Base-by-base conservation (phyloP, 257 asterid genomes). In the Nicotiana tomentosiformis region DNA sequence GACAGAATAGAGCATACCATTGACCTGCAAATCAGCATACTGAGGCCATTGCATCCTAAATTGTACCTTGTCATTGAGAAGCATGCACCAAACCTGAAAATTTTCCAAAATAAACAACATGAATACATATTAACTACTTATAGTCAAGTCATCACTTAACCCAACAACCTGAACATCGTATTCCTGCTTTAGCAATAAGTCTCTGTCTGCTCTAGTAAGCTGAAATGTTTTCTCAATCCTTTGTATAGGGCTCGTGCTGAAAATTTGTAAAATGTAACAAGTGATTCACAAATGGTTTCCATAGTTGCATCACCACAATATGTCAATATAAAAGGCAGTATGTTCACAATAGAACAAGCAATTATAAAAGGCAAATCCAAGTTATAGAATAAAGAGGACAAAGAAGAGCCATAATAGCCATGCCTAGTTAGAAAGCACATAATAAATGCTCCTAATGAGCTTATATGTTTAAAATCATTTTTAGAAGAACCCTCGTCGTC, bases 31-130 rank as follows among this genome's bases (percentile, higher is more conserved):
- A 84, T 92, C 97, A 8, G 97, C 95, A 88, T 91, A 86, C 57
- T 90, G 98, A 82, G 97, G 98, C 98, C 98, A 96, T 87, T 94
- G 98, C 98, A 95, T 93, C 91, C 98, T 90, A 85, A 93, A 95
- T 15, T 88, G 85, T 84, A 93, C 98, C 92, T 93, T 93, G 92
- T 95, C 98, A 84, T 91, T 95, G 69, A 95, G 93, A 87, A 95
- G 98, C 93, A 94, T 92, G 90, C 97, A 93, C 98, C 98, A 93
- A 10, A 94, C 99, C 98, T 96, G 84, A 66, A 83, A 72, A 83
- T 87, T 49, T 43, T 51, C 53, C 64, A 51, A 76, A 76, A 51
- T 8, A 51, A 15, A 76, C 64, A 76, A 37, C 26, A 76, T 76
- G 26, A 76, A 26, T 76, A 76, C 80, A 76, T 9, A 66, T 26